Evolutionary conservation across 495 filamentous ascomycete genomes (phyloP).

Genomic region (Cladorrhinum samala): DNA sequence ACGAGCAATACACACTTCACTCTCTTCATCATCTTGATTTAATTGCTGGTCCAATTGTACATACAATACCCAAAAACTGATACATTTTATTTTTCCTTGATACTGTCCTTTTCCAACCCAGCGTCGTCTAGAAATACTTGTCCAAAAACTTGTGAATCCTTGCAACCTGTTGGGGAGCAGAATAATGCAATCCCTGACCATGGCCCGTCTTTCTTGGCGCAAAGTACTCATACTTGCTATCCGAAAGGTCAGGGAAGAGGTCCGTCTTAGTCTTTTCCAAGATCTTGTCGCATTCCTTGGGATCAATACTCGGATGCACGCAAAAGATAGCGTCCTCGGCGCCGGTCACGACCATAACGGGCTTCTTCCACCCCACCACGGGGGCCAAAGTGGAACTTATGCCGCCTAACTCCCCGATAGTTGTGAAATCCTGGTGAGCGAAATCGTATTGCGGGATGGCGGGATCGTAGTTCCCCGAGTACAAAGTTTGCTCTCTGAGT

Average conservation of each 20-base stretch:
- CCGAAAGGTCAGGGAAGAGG: background rate
- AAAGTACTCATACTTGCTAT: slow-evolving; percentile 1
- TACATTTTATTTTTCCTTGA: no score
- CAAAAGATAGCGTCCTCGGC: background rate
- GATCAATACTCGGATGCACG: background rate
- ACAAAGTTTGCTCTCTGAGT: background rate
- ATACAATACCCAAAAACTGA: no score
- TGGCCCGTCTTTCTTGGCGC: background rate
- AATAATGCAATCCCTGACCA: background rate
- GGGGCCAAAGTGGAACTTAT: background rate
- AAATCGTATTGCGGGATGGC: background rate
- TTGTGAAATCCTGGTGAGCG: background rate
- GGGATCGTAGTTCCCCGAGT: background rate
- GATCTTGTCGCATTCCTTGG: background rate
- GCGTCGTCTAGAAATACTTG: slow-evolving; percentile 1
- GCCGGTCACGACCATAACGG: background rate
- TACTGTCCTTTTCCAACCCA: no score
- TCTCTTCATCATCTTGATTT: no score
- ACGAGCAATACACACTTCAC: no score
- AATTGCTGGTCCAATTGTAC: no score
- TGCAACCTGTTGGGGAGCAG: background rate
- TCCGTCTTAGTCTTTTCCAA: slow-evolving; percentile 1
- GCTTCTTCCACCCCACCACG: background rate
- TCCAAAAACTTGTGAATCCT: slow-evolving; percentile 1
- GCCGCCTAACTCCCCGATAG: background rate